Percentiles rank a stretch among this genome's conserved stretches.
Evolutionary conservation across 371 early-diverging fungal genomes (phyloP).

Genomic region (Rhizopus delemar): DNA sequence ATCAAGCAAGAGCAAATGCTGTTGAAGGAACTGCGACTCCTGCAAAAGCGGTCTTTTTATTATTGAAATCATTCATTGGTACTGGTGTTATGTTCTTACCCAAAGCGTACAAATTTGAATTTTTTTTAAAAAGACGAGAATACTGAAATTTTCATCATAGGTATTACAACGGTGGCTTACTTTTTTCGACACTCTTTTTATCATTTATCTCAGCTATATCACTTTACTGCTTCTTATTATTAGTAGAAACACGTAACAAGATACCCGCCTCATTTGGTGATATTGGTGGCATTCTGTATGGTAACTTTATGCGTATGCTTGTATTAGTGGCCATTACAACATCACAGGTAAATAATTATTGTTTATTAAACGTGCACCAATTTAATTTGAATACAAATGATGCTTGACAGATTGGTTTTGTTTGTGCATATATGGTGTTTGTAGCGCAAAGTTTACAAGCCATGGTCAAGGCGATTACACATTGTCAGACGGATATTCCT

Average conservation of each 20-base stretch:
- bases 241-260: conserved; percentile 56
- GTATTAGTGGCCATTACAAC: conserved; percentile 71
- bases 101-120: conserved; percentile 18
- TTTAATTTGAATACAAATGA: not conserved
- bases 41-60: conserved; percentile 81
- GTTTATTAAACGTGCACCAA: not conserved
- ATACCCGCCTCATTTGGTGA: conserved; percentile 77
- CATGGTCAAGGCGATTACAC: conserved; percentile 59
- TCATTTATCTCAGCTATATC: conserved; percentile 58
- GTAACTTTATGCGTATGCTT: conserved; percentile 61
- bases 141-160: conserved; percentile 26
- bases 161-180: conserved; percentile 67
- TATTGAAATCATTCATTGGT: conserved; percentile 86
- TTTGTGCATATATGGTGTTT: conserved; percentile 86
- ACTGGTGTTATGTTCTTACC: conserved; percentile 51
- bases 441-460: conserved; percentile 82
- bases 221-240: conserved; percentile 67
- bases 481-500: conserved; percentile 50
- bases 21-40: conserved; percentile 77
- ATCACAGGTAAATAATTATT: conserved; percentile 58
- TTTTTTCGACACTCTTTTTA: conserved; percentile 61
- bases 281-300: conserved; percentile 73
- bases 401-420: conserved; percentile 70
- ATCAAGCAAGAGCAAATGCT: conserved; percentile 56
- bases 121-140: conserved; percentile 1